A percentile compares a stretch with the other conserved stretches of the same genome.
phyloP scores from a whole-genome alignment of 441 rosid genomes.

The Populus hybrid region DNA sequence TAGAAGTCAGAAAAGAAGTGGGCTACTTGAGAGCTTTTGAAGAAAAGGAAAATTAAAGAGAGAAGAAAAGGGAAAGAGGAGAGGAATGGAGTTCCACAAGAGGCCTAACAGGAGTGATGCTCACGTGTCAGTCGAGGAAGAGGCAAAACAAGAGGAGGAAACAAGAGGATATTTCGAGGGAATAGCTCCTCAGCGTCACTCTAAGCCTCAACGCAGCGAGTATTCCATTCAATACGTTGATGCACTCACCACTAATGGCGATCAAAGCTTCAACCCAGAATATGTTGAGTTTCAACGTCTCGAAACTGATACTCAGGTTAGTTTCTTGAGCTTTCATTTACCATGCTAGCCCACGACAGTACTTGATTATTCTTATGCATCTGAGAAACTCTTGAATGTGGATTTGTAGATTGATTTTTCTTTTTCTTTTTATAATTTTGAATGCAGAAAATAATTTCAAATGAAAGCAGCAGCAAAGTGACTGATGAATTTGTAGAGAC shows the following conservation, averaged over 20 bases:
- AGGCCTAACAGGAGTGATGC: conserved; percentile 56
- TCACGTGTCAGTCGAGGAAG: conserved; percentile 49
- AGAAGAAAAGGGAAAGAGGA: not conserved
- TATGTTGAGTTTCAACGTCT: conserved; percentile 43
- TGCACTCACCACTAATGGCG: not conserved
- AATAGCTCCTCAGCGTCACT: conserved; percentile 52
- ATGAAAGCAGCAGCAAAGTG: conserved; percentile 32
- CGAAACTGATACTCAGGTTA: conserved; percentile 31
- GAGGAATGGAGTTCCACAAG: conserved; percentile 29
- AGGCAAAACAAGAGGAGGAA: conserved; percentile 35
- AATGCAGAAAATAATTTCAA: conserved; percentile 36
- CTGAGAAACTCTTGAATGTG: not conserved
- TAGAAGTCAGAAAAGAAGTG: not conserved
- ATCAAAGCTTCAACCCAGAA: conserved; percentile 32
- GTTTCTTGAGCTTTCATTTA: not conserved
- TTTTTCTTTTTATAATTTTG: not conserved
- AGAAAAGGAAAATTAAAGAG: too few relatives aligned
- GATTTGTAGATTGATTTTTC: not conserved
- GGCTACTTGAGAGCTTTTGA: not conserved
- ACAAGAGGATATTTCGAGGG: conserved; percentile 47
- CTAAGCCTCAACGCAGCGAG: conserved; percentile 69
- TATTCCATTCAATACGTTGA: conserved; percentile 48
- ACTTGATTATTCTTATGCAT: not conserved
- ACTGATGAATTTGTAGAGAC: conserved; percentile 60
- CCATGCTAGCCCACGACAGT: not conserved